Evolutionary conservation across 345 rosid genomes (phyloP), one percentile per base, ranked within the genome.

Genomic region (Conringia planisiliqua): DNA sequence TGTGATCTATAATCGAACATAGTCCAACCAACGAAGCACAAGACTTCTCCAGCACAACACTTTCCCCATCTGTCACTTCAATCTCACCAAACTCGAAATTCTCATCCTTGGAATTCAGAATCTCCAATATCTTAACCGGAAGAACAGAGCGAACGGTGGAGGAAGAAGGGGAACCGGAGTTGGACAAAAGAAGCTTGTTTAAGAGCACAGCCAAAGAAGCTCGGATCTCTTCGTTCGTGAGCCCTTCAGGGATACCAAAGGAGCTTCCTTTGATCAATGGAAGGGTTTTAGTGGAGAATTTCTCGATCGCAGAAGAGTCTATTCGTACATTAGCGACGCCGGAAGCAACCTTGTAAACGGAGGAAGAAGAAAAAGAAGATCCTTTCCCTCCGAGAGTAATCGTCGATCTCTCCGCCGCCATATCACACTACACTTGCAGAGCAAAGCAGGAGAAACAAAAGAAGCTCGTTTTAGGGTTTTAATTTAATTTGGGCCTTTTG

Each of bases 381-480:
- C 90, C 95, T 78, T 84, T 86, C 36, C 89, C 87, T 60, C 89
- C 92, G 2, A 85, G 35, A 22, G 71, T 79, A 27, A 86, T 56
- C 30, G 77, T 58, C 40, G 71, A 73, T 39, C 67, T 86, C 92
- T 73, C 71, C 38, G 72, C 72, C 72, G 78, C 78, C 78, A 74
- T 74, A 3, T 72, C 24, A 22, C 24, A 22, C 24, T 22, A 22
- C 24, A 1, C 6, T 43, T n/a, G 27, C 11, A 48, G 50, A 60
- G 38, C 32, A 6, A 39, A 61, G 18, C 44, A 5, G 32, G 18
- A 61, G 33, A 30, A 6, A 20, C 7, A 35, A 7, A 62, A 4
- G 14, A 62, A 26, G 27, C 11, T 5, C 6, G 33, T 40, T 32
- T 50, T 59, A 46, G 74, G 74, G 47, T 59, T 68, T 26, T 27